phyloP scores from a whole-genome alignment of 2,329 filamentous ascomycete genomes.

The Venturia nashicola region DNA sequence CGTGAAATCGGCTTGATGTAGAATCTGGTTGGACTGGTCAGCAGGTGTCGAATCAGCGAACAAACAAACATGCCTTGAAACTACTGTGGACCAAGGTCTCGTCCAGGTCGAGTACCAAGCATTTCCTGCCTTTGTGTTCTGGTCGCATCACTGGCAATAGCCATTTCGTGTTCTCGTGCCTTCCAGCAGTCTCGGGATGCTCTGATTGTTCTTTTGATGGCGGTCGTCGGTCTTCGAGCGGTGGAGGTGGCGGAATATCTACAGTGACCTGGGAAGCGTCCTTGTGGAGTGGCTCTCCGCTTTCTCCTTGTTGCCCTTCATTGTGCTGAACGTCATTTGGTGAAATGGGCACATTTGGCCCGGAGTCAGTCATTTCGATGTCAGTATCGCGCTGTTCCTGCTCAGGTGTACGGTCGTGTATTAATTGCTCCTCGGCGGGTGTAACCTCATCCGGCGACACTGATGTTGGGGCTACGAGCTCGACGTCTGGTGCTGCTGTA shows the following conservation, averaged over 20 bases:
- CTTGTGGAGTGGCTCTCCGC: conserved; percentile 15
- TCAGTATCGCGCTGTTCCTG: conserved; percentile 40
- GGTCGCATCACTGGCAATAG: conserved; percentile 73
- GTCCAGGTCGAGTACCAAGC: conserved; percentile 86
- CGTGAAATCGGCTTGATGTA: conserved; percentile 97
- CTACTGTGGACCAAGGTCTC: conserved; percentile 97
- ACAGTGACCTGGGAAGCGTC: conserved; percentile 18
- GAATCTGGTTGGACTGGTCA: conserved; percentile 50
- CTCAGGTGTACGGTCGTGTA: conserved; percentile 37
- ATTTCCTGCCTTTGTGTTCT: conserved; percentile 78
- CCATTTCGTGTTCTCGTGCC: conserved; percentile 46
- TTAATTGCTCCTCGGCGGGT: conserved; percentile 26
- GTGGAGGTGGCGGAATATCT: conserved; percentile 45
- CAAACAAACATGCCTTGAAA: conserved; percentile 62
- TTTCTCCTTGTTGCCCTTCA: conserved; percentile 14
- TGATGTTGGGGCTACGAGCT: conserved; percentile 34
- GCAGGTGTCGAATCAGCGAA: neutral
- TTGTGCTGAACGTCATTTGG: conserved; percentile 34
- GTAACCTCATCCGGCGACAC: conserved; percentile 27
- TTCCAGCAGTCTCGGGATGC: conserved; percentile 10
- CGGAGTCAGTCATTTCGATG: conserved; percentile 53
- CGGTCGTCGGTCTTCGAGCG: conserved; percentile 32
- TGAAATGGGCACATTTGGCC: conserved; percentile 35
- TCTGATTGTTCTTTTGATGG: conserved; percentile 22
- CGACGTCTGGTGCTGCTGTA: conserved; percentile 22